A percentile compares a stretch with the other conserved stretches of the same genome.
phyloP scores from a whole-genome alignment of 257 asterid species.

The Nicotiana undulata region DNA sequence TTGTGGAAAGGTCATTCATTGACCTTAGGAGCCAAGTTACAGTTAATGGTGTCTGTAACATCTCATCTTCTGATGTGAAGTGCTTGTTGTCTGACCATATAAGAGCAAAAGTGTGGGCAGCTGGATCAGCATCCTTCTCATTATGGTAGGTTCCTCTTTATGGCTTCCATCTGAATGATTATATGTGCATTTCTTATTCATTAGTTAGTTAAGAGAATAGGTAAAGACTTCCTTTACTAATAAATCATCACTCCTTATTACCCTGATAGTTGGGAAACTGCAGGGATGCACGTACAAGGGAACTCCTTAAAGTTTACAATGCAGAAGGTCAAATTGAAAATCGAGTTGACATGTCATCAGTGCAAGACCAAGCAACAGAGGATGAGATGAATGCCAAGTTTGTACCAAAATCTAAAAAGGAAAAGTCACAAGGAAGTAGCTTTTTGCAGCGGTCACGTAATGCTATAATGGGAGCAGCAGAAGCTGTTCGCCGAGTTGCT shows the following conservation, averaged over 20 bases:
- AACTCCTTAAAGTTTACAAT: slow-evolving; percentile 68
- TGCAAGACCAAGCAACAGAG: slow-evolving; percentile 66
- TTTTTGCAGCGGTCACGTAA: slow-evolving; percentile 86
- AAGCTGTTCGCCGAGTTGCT: slow-evolving; percentile 88
- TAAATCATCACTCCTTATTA: slow-evolving; percentile 10
- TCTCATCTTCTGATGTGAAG: slow-evolving; percentile 86
- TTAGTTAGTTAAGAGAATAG: too few species aligned
- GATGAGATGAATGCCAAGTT: slow-evolving; percentile 72
- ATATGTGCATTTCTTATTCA: neutral
- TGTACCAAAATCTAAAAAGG: slow-evolving; percentile 70
- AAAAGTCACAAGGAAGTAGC: slow-evolving; percentile 59
- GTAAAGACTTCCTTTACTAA: neutral
- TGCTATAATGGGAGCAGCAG: slow-evolving; percentile 95
- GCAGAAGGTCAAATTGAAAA: slow-evolving; percentile 84
- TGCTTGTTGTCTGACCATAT: slow-evolving; percentile 51
- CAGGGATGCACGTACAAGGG: slow-evolving; percentile 94
- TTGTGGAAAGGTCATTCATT: slow-evolving; percentile 69
- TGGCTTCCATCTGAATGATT: neutral
- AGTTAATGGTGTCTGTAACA: slow-evolving; percentile 68
- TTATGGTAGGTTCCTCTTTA: slow-evolving; percentile 45
- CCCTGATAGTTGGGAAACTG: slow-evolving; percentile 10
- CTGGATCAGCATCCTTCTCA: slow-evolving; percentile 62
- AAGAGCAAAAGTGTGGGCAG: slow-evolving; percentile 84
- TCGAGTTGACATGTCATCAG: slow-evolving; percentile 50
- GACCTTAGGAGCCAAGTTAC: slow-evolving; percentile 88